Evolutionary conservation across 345 rosid genomes (phyloP).

Genomic region (Psidium guajava): DNA sequence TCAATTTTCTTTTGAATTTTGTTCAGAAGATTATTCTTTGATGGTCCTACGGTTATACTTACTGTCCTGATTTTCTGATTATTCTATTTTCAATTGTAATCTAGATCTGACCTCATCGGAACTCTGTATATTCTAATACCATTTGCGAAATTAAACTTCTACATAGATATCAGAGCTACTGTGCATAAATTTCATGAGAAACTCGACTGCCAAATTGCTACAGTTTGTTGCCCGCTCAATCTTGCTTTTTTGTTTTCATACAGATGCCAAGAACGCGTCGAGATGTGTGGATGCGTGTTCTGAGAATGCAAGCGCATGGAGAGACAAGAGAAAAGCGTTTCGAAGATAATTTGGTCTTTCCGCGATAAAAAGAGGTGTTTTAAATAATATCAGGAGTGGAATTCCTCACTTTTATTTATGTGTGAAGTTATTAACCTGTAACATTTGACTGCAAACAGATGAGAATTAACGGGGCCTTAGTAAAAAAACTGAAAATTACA

Average conservation of each 20-base stretch:
- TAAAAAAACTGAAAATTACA: too few relatives aligned
- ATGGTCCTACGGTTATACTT: too few relatives aligned
- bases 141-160: neutral
- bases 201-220: neutral
- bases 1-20: too few relatives aligned
- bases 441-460: too few relatives aligned
- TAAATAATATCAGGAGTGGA: neutral
- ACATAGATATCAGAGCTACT: neutral
- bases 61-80: too few relatives aligned
- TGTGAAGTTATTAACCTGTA: neutral
- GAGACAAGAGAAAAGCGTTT: neutral
- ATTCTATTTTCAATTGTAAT: too few relatives aligned
- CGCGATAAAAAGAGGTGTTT: neutral
- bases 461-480: too few relatives aligned
- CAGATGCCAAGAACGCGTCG: neutral
- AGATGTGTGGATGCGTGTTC: neutral
- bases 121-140: neutral
- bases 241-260: neutral
- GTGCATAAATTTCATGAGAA: neutral
- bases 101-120: too few relatives aligned
- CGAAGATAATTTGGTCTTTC: neutral
- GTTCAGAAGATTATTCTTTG: too few relatives aligned
- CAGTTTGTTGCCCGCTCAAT: neutral
- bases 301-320: neutral
- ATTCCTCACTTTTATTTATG: neutral